Evolutionary conservation across 768 basidiomycete species (phyloP), one percentile per base, ranked within the genome.

Genomic region (Tulasnella calospora): DNA sequence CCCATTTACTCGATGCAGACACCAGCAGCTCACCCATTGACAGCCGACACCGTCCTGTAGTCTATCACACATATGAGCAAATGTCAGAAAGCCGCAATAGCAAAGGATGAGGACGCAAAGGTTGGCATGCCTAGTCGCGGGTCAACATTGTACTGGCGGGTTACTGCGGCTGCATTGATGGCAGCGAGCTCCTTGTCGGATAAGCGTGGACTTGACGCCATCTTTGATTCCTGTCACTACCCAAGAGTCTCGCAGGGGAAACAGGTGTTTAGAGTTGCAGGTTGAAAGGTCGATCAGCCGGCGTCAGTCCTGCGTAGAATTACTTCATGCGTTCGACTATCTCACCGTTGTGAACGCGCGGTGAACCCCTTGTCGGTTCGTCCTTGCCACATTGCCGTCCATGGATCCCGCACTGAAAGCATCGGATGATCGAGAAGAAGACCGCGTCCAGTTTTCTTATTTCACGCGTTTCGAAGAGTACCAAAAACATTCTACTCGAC

Each of bases 41-140:
- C 93, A 80, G 96, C 97, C 82, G 96, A 95, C 74, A 99, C 98
- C n/a, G 96, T 98, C 80, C 95, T 90, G 86, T 98, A 98, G 85
- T 98, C 96, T 96, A 83, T 36, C 67, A 17, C 33, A 30, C 27
- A 17, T 55, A 77, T 70, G 61, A 51, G 36, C 23, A 1, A 27
- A 67, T n/a, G 41, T 55, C 36, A 71, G 40, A 81, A 70, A 73
- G 73, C 81, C 79, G 57, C 72, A 41, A 38, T 44, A 76, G 41
- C 67, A 44, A 41, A 46, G 27, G 74, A 69, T 71, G 70, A 41
- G 40, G 77, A 76, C 13, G 36, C 33, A 30, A 81, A 38, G 79
- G 80, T 74, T 27, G 35, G 85, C 89, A 81, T 83, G 95, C 94
- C 94, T 81, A 96, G 88, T 85, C 94, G 93, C 79, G 95, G 95